Evolutionary conservation across 2,329 filamentous ascomycete species (phyloP).

Genomic region (Plectosphaerella sp.): DNA sequence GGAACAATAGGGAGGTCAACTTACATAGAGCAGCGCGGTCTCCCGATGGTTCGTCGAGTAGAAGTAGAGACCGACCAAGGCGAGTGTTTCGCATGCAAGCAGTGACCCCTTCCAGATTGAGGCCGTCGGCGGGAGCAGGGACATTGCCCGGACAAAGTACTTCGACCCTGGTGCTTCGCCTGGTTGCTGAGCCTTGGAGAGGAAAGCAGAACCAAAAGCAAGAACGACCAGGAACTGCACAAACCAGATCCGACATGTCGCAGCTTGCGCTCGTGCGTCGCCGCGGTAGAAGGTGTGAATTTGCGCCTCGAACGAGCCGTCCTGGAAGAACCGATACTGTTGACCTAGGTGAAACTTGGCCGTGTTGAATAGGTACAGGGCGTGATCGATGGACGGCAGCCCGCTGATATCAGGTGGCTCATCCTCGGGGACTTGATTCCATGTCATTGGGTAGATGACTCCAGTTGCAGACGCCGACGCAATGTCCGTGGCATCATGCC

Average conservation of each 20-base stretch:
- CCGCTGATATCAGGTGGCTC: constrained; percentile 23
- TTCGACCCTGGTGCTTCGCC: constrained; percentile 21
- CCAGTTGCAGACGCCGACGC: constrained; percentile 17
- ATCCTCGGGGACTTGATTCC: constrained; percentile 12
- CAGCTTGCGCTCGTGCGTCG: constrained; percentile 11
- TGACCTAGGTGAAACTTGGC: constrained; percentile 34
- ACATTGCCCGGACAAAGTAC: constrained; percentile 28
- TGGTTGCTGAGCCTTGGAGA: constrained; percentile 5
- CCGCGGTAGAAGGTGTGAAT: constrained; percentile 20
- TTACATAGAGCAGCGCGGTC: constrained; percentile 16
- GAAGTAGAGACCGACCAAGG: constrained; percentile 29
- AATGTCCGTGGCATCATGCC: constrained; percentile 14
- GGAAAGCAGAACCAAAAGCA: constrained; percentile 16
- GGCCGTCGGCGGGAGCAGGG: constrained; percentile 27
- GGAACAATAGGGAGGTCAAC: neutral
- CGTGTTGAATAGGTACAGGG: constrained; percentile 25
- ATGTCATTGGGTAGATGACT: constrained; percentile 22
- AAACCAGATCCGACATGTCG: constrained; percentile 19
- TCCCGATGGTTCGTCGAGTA: constrained; percentile 32
- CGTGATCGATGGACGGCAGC: constrained; percentile 27
- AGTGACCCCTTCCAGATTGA: constrained; percentile 30
- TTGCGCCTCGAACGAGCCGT: constrained; percentile 21
- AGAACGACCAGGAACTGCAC: constrained; percentile 18
- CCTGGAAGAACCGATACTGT: constrained; percentile 28
- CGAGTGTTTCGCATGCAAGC: constrained; percentile 29